phyloP scores from a whole-genome alignment of 345 rosid species.

The Bruguiera gymnorhiza region DNA sequence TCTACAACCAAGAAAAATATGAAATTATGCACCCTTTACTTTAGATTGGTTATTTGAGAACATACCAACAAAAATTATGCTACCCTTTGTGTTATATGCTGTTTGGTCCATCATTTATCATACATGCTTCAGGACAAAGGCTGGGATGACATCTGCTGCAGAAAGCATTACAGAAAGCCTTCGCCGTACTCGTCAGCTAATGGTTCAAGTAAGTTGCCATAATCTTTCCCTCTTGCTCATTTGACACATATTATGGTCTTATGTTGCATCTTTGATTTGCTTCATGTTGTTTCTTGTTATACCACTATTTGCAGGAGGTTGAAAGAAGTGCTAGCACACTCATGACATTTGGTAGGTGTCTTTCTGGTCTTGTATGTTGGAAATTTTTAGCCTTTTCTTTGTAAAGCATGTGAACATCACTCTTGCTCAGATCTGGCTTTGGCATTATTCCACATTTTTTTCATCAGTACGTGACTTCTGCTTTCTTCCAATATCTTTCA shows the following conservation, averaged over 20 bases:
- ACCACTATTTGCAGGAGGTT: slow-evolving; percentile 61
- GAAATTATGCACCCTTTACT: background rate
- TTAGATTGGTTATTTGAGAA: background rate
- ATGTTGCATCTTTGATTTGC: background rate
- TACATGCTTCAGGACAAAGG: slow-evolving; percentile 59
- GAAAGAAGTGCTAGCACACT: slow-evolving; percentile 84
- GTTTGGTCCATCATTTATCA: background rate
- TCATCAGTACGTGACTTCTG: no score
- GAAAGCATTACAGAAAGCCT: slow-evolving; percentile 98
- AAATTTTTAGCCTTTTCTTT: background rate
- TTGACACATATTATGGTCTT: background rate
- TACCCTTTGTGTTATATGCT: background rate
- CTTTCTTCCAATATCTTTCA: no score
- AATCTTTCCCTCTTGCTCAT: slow-evolving; percentile 6
- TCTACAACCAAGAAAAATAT: background rate
- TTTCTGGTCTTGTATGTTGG: slow-evolving; percentile 9
- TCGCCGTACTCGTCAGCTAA: slow-evolving; percentile 82
- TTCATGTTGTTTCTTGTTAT: slow-evolving; percentile 1
- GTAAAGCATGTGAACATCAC: no score
- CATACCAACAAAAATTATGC: no score
- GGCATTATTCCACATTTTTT: no score
- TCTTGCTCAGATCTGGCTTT: no score
- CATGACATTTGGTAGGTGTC: slow-evolving; percentile 67
- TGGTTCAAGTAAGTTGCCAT: slow-evolving; percentile 74
- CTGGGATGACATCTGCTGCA: slow-evolving; percentile 93